Evolutionary conservation across 192 early-diverging fungal species (phyloP).

Genomic region (Coemansia sp.): DNA sequence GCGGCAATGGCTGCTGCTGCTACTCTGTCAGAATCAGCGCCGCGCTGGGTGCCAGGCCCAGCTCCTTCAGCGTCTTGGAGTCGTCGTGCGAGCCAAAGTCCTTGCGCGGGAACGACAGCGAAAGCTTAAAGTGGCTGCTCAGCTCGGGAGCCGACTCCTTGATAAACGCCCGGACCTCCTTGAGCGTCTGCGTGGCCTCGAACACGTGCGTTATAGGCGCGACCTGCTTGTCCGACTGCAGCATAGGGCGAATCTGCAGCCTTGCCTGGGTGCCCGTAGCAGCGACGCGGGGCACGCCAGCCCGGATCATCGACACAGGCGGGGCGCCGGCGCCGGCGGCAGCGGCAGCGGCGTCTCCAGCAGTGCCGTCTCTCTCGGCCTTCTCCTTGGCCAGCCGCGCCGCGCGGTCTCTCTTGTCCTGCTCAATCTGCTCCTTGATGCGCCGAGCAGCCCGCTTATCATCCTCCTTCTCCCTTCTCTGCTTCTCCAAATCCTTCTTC

Average conservation of each 20-base stretch:
- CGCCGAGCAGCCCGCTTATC: slow-evolving; percentile 60
- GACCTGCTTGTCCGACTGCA: slow-evolving; percentile 29
- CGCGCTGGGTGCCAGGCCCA: slow-evolving; percentile 63
- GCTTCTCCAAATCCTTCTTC: slow-evolving; percentile 56
- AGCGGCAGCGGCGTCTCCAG: not conserved
- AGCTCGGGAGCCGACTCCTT: slow-evolving; percentile 25
- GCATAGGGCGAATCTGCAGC: slow-evolving; percentile 62
- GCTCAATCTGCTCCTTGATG: slow-evolving; percentile 65
- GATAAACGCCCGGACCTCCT: slow-evolving; percentile 56
- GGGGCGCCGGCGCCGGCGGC: not conserved
- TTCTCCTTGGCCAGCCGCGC: slow-evolving; percentile 45
- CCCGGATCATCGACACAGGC: slow-evolving; percentile 19
- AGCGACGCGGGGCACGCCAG: slow-evolving; percentile 28
- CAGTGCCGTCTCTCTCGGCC: slow-evolving; percentile 21
- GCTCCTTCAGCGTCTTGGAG: slow-evolving; percentile 60
- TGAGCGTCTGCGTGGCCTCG: slow-evolving; percentile 55
- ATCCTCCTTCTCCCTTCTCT: slow-evolving; percentile 63
- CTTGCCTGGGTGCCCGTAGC: slow-evolving; percentile 53
- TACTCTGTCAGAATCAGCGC: slow-evolving; percentile 55
- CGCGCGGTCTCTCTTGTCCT: slow-evolving; percentile 63
- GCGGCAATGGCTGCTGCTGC: not conserved
- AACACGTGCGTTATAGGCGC: slow-evolving; percentile 60
- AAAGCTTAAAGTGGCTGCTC: slow-evolving; percentile 56
- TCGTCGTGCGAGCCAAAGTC: slow-evolving; percentile 55
- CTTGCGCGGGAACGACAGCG: slow-evolving; percentile 63